These are phyloP conservation scores for Starmerella stellata DNA, from an alignment of 805 yeast species.

Conservation along the genomic window DNA sequence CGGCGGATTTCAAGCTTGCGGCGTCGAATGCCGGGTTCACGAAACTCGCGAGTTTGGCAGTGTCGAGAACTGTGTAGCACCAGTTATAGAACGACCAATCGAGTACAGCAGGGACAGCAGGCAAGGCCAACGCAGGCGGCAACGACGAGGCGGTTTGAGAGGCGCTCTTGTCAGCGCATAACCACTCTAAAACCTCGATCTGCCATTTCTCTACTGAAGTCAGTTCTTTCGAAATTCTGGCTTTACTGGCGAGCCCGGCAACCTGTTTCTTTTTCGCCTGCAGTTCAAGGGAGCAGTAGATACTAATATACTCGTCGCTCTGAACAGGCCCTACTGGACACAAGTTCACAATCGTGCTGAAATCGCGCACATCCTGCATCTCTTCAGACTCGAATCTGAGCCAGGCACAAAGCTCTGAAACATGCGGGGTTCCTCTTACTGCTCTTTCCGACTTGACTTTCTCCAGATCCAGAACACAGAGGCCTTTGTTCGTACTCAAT, in stretches of 20 bases:
- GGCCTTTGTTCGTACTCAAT: slow-evolving; percentile 33
- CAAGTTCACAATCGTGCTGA: slow-evolving; percentile 20
- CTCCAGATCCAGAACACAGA: slow-evolving; percentile 20
- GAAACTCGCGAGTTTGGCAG: slow-evolving; percentile 10
- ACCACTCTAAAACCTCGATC: slow-evolving; percentile 12
- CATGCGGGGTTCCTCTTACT: slow-evolving; percentile 9
- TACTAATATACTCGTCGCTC: slow-evolving; percentile 4
- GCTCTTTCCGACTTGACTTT: slow-evolving; percentile 14
- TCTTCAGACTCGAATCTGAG: slow-evolving; percentile 3
- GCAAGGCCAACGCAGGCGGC: background rate
- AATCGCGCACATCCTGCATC: slow-evolving; percentile 42
- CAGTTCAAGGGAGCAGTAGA: slow-evolving; percentile 10
- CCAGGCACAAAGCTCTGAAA: slow-evolving; percentile 5
- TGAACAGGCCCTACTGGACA: slow-evolving; percentile 8
- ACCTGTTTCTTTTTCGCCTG: background rate
- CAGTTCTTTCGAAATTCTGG: slow-evolving; percentile 13
- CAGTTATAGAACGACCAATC: slow-evolving; percentile 20
- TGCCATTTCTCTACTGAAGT: slow-evolving; percentile 28
- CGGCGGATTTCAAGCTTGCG: background rate
- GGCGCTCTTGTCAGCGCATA: slow-evolving; percentile 8
- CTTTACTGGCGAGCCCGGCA: slow-evolving; percentile 1
- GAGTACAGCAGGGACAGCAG: background rate
- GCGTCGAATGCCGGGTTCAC: background rate
- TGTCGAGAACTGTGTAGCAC: slow-evolving; percentile 18
- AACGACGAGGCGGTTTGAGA: background rate